These are phyloP conservation scores for Trypanosoma lewisi DNA, from an alignment of 208 protist species.

Conservation along the genomic window DNA sequence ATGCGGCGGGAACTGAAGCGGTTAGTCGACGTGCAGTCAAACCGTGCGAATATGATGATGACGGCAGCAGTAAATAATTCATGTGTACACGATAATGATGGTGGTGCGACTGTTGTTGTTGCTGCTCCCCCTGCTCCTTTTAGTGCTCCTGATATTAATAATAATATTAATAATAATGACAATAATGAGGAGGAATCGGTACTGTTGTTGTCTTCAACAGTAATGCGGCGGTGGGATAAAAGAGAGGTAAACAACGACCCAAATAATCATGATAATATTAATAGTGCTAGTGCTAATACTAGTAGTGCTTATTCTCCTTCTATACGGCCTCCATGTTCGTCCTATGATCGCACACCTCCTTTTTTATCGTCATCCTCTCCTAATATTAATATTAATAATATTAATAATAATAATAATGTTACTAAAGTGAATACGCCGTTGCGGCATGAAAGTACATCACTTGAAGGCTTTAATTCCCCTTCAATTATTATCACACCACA, in stretches of 20 bases:
- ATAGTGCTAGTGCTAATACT: background rate
- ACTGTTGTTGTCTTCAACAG: background rate
- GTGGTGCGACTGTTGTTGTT: background rate
- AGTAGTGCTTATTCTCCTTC: constrained; percentile 3
- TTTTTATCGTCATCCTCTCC: background rate
- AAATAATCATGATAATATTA: background rate
- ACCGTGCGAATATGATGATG: background rate
- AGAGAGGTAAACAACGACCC: background rate
- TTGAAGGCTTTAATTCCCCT: no score
- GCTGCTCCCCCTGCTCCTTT: background rate
- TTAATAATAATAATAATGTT: no score
- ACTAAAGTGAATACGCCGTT: no score
- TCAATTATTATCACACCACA: no score
- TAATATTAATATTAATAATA: no score
- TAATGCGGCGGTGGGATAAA: background rate
- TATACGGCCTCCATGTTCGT: constrained; percentile 2
- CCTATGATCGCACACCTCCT: background rate
- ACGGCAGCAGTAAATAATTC: background rate
- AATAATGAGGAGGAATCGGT: background rate
- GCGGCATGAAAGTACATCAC: no score
- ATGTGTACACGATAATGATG: background rate
- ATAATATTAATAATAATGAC: background rate
- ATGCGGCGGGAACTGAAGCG: constrained; percentile 9
- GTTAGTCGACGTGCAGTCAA: background rate
- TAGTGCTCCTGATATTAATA: no score